Percentiles rank a stretch among this genome's conserved stretches.
Conservation (phyloP, 2,329 filamentous ascomycete species). For the Neoscytalidium dimidiatum region DNA sequence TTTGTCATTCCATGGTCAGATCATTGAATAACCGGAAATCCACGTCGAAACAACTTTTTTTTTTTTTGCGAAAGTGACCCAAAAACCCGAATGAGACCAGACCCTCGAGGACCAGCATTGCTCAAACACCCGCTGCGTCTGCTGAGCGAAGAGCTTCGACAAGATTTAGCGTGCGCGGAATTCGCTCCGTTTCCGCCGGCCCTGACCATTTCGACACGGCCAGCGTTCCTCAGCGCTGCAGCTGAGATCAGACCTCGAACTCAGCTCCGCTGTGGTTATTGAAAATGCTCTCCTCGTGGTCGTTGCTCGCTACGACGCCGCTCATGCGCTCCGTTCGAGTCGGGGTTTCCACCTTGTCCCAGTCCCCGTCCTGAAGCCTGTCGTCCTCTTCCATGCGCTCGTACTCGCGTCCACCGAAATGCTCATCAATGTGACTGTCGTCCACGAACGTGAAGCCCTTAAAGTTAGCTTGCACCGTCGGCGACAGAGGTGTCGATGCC, state of each 20-base stretch:
- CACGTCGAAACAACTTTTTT: slow-evolving; percentile 17
- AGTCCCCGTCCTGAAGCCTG: slow-evolving; percentile 43
- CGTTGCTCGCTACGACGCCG: slow-evolving; percentile 48
- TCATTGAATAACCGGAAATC: slow-evolving; percentile 12
- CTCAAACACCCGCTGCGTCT: neutral
- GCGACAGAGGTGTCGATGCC: slow-evolving; percentile 88
- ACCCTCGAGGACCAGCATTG: neutral
- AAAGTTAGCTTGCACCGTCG: slow-evolving; percentile 96
- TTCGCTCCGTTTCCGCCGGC: slow-evolving; percentile 6
- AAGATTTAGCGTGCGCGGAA: neutral
- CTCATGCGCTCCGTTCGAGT: slow-evolving; percentile 50
- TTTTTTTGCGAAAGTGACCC: slow-evolving; percentile 14
- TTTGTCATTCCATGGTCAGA: slow-evolving; percentile 8
- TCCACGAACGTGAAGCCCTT: slow-evolving; percentile 99
- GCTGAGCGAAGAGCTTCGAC: neutral
- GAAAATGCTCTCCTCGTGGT: slow-evolving; percentile 51
- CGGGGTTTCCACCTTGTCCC: slow-evolving; percentile 37
- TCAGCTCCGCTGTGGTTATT: slow-evolving; percentile 38
- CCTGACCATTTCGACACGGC: slow-evolving; percentile 11
- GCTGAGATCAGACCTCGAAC: slow-evolving; percentile 34
- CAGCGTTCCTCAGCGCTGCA: neutral
- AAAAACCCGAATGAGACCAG: neutral
- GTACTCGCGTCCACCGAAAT: slow-evolving; percentile 55
- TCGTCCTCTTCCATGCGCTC: slow-evolving; percentile 46
- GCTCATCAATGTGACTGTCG: slow-evolving; percentile 88